A percentile compares a stretch with the other conserved stretches of the same genome.
Evolutionary conservation across 352 stramenopile genomes (phyloP).

Genomic region (Albugo candida): DNA sequence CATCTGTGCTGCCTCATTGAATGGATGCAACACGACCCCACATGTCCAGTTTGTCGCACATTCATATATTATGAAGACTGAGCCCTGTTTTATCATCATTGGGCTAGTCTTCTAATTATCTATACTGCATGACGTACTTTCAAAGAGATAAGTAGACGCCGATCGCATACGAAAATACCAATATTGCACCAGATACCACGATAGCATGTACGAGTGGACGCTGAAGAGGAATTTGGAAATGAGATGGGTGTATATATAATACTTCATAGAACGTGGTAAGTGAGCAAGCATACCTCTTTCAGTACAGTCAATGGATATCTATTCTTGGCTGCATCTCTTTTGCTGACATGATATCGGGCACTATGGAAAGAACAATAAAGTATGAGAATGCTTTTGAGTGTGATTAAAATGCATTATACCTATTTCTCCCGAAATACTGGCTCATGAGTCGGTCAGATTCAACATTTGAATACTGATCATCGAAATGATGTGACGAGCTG

Average conservation of each 20-base stretch:
- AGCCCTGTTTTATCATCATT: not conserved
- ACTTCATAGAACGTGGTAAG: too few relatives aligned
- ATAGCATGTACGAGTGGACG: constrained; percentile 11
- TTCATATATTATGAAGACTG: constrained; percentile 77
- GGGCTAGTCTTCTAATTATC: not conserved
- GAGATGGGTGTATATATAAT: not conserved
- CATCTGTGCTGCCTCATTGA: constrained; percentile 76
- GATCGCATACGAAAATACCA: not conserved
- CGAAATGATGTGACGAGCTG: too few relatives aligned
- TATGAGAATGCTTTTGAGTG: too few relatives aligned
- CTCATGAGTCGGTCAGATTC: too few relatives aligned
- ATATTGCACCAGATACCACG: not conserved
- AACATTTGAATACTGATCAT: too few relatives aligned
- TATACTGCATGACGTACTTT: not conserved
- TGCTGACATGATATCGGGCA: too few relatives aligned
- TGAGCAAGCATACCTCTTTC: too few relatives aligned
- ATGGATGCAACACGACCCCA: constrained; percentile 68
- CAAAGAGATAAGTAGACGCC: not conserved
- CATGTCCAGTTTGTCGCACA: constrained; percentile 68
- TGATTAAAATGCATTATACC: too few relatives aligned
- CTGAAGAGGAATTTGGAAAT: constrained; percentile 18
- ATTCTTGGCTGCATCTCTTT: too few relatives aligned
- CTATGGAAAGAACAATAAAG: too few relatives aligned
- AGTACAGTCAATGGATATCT: too few relatives aligned
- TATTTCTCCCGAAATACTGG: too few relatives aligned